Conservation (phyloP, 2,329 filamentous ascomycete species). For the Neurospora sp. region DNA sequence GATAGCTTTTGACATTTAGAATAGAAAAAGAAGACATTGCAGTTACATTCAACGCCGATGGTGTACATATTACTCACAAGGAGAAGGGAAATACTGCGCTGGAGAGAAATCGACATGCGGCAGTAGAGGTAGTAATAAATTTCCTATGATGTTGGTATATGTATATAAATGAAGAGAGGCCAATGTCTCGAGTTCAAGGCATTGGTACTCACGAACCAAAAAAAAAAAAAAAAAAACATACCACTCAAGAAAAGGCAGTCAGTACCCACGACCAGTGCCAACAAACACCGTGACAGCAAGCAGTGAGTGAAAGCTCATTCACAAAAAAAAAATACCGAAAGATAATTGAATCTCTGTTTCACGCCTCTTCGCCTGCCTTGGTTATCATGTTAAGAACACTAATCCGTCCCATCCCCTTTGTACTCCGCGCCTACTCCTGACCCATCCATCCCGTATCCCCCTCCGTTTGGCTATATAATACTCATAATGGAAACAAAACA, state of each 20-base stretch:
- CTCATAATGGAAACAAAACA: not conserved
- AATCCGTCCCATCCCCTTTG: not conserved
- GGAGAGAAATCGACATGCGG: too few relatives aligned
- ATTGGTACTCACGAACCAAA: too few relatives aligned
- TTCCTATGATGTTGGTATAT: too few relatives aligned
- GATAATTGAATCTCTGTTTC: not conserved
- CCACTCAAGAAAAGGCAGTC: not conserved
- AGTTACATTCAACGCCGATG: not conserved
- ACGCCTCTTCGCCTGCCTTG: not conserved
- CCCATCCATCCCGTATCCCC: not conserved
- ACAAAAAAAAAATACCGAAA: too few relatives aligned
- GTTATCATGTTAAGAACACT: not conserved
- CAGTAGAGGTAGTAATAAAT: too few relatives aligned
- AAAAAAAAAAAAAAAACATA: too few relatives aligned
- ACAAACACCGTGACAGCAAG: not conserved
- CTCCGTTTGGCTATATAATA: not conserved
- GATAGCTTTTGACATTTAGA: not conserved
- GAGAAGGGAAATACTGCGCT: too few relatives aligned
- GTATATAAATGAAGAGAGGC: too few relatives aligned
- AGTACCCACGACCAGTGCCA: not conserved
- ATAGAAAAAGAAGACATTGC: not conserved
- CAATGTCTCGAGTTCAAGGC: too few relatives aligned
- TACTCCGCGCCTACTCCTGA: not conserved
- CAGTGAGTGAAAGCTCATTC: not conserved
- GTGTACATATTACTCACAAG: too few relatives aligned